Percentiles rank a stretch among this genome's conserved stretches.
phyloP scores from a whole-genome alignment of 2,329 filamentous ascomycete genomes.

The Celoporthe dispersa region DNA sequence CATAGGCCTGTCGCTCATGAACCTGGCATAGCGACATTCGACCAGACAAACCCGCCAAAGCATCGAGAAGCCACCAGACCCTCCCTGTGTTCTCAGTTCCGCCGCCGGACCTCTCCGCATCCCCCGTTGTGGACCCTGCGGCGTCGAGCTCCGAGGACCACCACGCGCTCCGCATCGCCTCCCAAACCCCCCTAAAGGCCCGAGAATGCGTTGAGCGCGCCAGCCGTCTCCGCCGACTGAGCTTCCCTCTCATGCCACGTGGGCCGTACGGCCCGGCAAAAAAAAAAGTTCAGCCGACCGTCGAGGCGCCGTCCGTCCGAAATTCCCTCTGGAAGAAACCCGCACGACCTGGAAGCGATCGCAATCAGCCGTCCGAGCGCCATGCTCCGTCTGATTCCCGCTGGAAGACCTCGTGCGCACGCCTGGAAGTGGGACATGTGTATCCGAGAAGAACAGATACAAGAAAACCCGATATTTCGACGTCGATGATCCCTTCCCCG shows the following conservation, averaged over 20 bases:
- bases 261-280: neutral
- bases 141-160: constrained; percentile 24
- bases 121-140: constrained; percentile 19
- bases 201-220: constrained; percentile 23
- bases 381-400: constrained; percentile 19
- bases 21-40: neutral
- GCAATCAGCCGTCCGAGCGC: constrained; percentile 16
- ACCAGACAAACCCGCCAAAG: neutral
- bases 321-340: constrained; percentile 10
- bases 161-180: constrained; percentile 20
- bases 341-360: constrained; percentile 22
- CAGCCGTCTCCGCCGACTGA: constrained; percentile 22
- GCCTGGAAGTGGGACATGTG: constrained; percentile 10
- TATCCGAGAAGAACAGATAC: constrained; percentile 2
- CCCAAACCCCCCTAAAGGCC: no score
- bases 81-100: constrained; percentile 21
- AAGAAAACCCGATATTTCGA: constrained; percentile 10
- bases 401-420: constrained; percentile 16
- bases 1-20: neutral
- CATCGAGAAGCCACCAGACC: constrained; percentile 11
- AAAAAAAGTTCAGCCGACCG: constrained; percentile 21
- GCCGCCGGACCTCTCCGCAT: constrained; percentile 13
- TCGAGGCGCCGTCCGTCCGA: constrained; percentile 24
- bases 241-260: neutral
- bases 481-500: constrained; percentile 2